These are phyloP conservation scores for Neocatenulostroma microsporum DNA, from an alignment of 2,329 filamentous ascomycete species.

Conservation along the genomic window DNA sequence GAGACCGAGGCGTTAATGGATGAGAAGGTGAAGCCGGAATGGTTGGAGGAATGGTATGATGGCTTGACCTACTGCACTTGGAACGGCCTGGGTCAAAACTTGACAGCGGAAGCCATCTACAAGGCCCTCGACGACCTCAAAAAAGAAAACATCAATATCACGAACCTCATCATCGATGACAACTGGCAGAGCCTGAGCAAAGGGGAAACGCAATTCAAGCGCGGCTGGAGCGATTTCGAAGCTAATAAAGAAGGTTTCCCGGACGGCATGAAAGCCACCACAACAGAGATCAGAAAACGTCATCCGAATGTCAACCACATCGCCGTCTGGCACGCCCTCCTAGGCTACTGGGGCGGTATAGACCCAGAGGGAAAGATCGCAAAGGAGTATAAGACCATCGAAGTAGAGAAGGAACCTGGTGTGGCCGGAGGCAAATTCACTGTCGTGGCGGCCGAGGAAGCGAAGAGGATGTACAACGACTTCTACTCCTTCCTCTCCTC, in stretches of 20 bases:
- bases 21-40: slow-evolving; percentile 49
- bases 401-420: slow-evolving; percentile 48
- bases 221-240: slow-evolving; percentile 73
- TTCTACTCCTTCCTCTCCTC: slow-evolving; percentile 76
- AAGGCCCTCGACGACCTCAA: slow-evolving; percentile 65
- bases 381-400: slow-evolving; percentile 65
- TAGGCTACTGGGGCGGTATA: slow-evolving; percentile 87
- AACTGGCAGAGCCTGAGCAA: slow-evolving; percentile 80
- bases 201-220: slow-evolving; percentile 44
- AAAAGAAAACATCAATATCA: slow-evolving; percentile 64
- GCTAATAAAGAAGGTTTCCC: slow-evolving; percentile 75
- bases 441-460: slow-evolving; percentile 66
- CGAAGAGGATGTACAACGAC: slow-evolving; percentile 72
- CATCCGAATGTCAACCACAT: slow-evolving; percentile 72
- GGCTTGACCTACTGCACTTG: slow-evolving; percentile 93
- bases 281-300: slow-evolving; percentile 57
- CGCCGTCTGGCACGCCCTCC: slow-evolving; percentile 87
- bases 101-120: slow-evolving; percentile 74
- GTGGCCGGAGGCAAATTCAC: slow-evolving; percentile 60
- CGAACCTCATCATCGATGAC: slow-evolving; percentile 89
- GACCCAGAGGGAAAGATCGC: slow-evolving; percentile 66
- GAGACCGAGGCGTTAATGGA: slow-evolving; percentile 43
- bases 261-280: slow-evolving; percentile 63
- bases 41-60: slow-evolving; percentile 82
- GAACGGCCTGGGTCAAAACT: slow-evolving; percentile 79